These are phyloP conservation scores for Tritrichomonas foetus DNA, from an alignment of 208 protist genomes.

Conservation along the genomic window DNA sequence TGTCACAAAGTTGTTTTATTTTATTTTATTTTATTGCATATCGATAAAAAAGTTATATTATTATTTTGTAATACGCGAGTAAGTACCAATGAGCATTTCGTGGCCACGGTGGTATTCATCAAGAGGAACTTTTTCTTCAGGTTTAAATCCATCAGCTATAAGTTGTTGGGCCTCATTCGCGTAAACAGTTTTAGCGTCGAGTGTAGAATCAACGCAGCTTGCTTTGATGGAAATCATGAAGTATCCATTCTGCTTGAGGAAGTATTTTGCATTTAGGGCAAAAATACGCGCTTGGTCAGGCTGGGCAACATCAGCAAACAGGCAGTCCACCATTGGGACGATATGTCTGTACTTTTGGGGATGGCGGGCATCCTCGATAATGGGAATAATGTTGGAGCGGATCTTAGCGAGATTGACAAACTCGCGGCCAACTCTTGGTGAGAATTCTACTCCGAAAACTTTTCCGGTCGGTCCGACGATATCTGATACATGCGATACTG, in stretches of 20 bases:
- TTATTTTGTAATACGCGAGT: slow-evolving; percentile 28
- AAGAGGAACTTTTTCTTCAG: slow-evolving; percentile 90
- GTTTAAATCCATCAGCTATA: slow-evolving; percentile 89
- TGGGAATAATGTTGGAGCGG: slow-evolving; percentile 99
- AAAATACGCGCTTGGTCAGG: slow-evolving; percentile 99
- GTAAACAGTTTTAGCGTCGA: slow-evolving; percentile 89
- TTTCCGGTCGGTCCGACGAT: slow-evolving; percentile 94
- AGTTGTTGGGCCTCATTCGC: slow-evolving; percentile 91
- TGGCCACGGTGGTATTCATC: slow-evolving; percentile 99
- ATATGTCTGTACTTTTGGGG: slow-evolving; percentile 98
- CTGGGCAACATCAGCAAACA: slow-evolving; percentile 99
- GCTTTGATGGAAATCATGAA: slow-evolving; percentile 99
- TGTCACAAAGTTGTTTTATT: too few relatives aligned
- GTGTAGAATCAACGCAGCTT: slow-evolving; percentile 99
- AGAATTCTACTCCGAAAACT: slow-evolving; percentile 99
- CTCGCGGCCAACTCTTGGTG: slow-evolving; percentile 94
- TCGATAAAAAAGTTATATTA: too few relatives aligned
- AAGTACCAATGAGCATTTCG: slow-evolving; percentile 76
- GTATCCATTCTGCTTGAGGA: slow-evolving; percentile 97
- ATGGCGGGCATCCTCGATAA: slow-evolving; percentile 99
- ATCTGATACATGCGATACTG: slow-evolving; percentile 99
- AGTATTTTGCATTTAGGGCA: slow-evolving; percentile 93
- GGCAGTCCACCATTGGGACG: slow-evolving; percentile 96
- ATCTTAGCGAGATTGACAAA: slow-evolving; percentile 98
- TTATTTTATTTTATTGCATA: too few relatives aligned